Conservation (phyloP, 2,329 filamentous ascomycete species). For the Aspergillus transmontanensis region DNA sequence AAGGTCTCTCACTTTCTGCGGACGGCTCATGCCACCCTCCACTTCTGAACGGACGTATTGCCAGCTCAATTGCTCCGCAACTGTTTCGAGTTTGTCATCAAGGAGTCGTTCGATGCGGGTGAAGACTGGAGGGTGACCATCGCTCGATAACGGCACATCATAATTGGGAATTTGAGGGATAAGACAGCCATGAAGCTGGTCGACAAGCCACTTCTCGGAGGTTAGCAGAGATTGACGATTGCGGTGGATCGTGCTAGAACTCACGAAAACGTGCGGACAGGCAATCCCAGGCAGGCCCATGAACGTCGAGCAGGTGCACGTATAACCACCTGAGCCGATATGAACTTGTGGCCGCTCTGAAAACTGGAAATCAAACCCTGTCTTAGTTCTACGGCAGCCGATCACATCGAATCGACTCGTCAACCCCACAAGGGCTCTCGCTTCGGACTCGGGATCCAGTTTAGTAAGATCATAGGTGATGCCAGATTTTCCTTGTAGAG, state of each 20-base stretch:
- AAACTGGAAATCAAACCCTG: constrained; percentile 42
- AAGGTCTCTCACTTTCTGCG: constrained; percentile 47
- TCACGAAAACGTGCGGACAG: constrained; percentile 47
- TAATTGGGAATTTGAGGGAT: constrained; percentile 29
- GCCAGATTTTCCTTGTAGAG: constrained; percentile 33
- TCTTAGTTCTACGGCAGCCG: constrained; percentile 32
- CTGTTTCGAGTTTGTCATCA: constrained; percentile 32
- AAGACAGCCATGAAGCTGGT: constrained; percentile 42
- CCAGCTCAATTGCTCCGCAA: constrained; percentile 39
- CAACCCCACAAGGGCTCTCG: constrained; percentile 37
- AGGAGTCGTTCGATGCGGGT: constrained; percentile 36
- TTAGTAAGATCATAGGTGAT: constrained; percentile 39
- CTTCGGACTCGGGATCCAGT: constrained; percentile 33
- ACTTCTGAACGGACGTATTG: constrained; percentile 32
- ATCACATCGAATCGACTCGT: constrained; percentile 37
- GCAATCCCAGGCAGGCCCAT: constrained; percentile 31
- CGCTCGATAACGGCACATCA: constrained; percentile 32
- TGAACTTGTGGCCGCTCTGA: constrained; percentile 39
- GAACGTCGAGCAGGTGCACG: constrained; percentile 42
- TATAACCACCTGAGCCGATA: constrained; percentile 30
- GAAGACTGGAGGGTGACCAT: constrained; percentile 35
- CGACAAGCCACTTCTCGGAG: constrained; percentile 43
- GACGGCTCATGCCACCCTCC: constrained; percentile 37
- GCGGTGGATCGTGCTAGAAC: constrained; percentile 15
- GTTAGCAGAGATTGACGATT: constrained; percentile 12